A percentile compares a stretch with the other conserved stretches of the same genome.
phyloP scores from a whole-genome alignment of 768 basidiomycete genomes.

The Kwoniella sp. region DNA sequence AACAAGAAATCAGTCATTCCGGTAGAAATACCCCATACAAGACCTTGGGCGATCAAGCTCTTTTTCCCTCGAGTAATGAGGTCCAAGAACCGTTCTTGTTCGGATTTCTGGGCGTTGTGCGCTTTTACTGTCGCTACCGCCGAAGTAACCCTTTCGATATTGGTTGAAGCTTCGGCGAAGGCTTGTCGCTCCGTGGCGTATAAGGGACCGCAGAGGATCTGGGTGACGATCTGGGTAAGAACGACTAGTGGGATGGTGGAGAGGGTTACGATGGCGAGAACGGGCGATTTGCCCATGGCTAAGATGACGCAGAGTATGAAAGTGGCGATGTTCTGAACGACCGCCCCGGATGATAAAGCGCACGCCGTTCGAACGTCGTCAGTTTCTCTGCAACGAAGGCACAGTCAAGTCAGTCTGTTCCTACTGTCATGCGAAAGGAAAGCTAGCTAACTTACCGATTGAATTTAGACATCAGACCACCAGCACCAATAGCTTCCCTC shows the following conservation, averaged over 20 bases:
- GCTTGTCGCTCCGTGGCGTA: conserved; percentile 68
- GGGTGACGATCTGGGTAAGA: conserved; percentile 73
- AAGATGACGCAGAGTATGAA: conserved; percentile 76
- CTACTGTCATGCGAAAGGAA: too few species aligned
- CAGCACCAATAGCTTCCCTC: conserved; percentile 70
- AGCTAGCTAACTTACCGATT: conserved; percentile 62
- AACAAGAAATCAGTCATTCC: conserved; percentile 76
- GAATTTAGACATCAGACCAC: conserved; percentile 91
- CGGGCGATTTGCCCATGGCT: conserved; percentile 75
- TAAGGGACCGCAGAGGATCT: conserved; percentile 68
- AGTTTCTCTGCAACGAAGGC: conserved; percentile 68
- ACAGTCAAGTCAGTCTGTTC: not conserved
- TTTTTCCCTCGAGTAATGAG: conserved; percentile 60
- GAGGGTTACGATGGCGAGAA: conserved; percentile 88
- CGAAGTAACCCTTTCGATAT: conserved; percentile 70
- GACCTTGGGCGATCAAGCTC: conserved; percentile 63
- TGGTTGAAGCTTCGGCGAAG: conserved; percentile 71
- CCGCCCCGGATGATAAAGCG: conserved; percentile 73
- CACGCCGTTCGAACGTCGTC: conserved; percentile 87
- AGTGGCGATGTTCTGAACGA: conserved; percentile 80
- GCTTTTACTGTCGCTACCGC: conserved; percentile 90
- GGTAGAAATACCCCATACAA: conserved; percentile 74
- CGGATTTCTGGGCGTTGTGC: conserved; percentile 73
- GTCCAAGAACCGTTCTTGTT: conserved; percentile 61
- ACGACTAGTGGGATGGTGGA: conserved; percentile 81